Percentiles rank a stretch among this genome's conserved stretches.
Conservation (phyloP, 805 yeast genomes). For the Sugiyamaella mastotermitis region DNA sequence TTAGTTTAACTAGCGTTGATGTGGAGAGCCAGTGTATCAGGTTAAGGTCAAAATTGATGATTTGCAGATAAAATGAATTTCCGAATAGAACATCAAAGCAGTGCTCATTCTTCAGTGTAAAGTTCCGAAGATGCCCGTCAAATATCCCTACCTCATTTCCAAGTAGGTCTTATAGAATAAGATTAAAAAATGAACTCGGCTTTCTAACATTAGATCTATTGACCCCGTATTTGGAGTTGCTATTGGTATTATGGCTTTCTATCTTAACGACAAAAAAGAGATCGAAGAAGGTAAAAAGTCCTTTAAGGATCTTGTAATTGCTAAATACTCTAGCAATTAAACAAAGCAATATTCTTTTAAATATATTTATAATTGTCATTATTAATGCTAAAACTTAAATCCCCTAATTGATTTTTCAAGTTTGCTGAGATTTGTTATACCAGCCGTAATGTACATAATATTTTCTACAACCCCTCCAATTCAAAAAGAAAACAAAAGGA, state of each 20-base stretch:
- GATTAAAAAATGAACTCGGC: neutral
- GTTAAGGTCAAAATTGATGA: no score
- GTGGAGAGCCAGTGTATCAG: no score
- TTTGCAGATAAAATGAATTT: no score
- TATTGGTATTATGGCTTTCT: conserved; percentile 15
- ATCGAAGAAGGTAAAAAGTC: conserved; percentile 12
- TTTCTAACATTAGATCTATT: conserved; percentile 7
- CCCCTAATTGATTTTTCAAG: neutral
- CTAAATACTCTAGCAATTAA: no score
- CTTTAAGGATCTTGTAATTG: neutral
- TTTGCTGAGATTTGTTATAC: neutral
- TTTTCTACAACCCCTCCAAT: neutral
- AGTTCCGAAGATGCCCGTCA: no score
- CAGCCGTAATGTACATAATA: neutral
- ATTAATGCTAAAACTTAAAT: no score
- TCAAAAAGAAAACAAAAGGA: no score
- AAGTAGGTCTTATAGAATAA: conserved; percentile 6
- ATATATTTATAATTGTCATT: neutral
- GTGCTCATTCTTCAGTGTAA: no score
- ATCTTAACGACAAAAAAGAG: conserved; percentile 15
- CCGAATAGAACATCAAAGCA: no score
- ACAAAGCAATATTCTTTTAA: no score
- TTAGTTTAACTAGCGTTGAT: no score
- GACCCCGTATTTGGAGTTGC: conserved; percentile 19
- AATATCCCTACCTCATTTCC: conserved; percentile 9